Evolutionary conservation across 108 stramenopile species (phyloP).

Genomic region (Discostella stelligeroides): DNA sequence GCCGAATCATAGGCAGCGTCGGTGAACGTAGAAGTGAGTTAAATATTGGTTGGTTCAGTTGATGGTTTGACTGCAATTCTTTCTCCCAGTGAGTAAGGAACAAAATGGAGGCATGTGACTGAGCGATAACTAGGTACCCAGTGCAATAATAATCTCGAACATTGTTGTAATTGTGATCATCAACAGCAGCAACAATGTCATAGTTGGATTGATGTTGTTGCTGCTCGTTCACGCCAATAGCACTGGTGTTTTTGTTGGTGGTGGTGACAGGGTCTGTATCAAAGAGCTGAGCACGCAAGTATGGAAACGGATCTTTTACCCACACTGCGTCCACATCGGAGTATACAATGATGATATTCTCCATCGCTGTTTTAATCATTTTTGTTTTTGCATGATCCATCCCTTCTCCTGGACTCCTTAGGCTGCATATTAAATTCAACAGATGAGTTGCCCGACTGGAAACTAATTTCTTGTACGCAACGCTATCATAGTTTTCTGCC

Average conservation of each 20-base stretch:
- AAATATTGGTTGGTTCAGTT: slow-evolving; percentile 41
- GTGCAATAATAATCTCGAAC: slow-evolving; percentile 34
- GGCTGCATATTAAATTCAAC: slow-evolving; percentile 32
- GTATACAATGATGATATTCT: slow-evolving; percentile 6
- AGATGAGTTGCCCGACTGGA: slow-evolving; percentile 34
- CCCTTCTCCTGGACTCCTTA: neutral
- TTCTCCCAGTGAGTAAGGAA: slow-evolving; percentile 37
- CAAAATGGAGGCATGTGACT: slow-evolving; percentile 6
- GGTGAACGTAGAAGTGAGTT: slow-evolving; percentile 11
- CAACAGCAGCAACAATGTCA: slow-evolving; percentile 31
- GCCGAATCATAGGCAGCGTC: slow-evolving; percentile 1
- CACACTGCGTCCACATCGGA: slow-evolving; percentile 41
- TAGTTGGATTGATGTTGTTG: neutral
- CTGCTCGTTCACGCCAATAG: neutral
- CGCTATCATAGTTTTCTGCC: slow-evolving; percentile 33
- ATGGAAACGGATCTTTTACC: slow-evolving; percentile 34
- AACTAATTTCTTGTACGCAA: slow-evolving; percentile 27
- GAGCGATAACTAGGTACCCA: slow-evolving; percentile 26
- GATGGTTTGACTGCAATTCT: slow-evolving; percentile 16
- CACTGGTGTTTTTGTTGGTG: neutral
- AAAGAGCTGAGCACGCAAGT: slow-evolving; percentile 14
- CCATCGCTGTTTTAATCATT: neutral
- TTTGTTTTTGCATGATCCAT: neutral
- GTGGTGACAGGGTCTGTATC: neutral
- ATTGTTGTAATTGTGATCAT: slow-evolving; percentile 10